These are phyloP conservation scores for Silene conica DNA, from an alignment of 148 eudicot species.

Conservation along the genomic window DNA sequence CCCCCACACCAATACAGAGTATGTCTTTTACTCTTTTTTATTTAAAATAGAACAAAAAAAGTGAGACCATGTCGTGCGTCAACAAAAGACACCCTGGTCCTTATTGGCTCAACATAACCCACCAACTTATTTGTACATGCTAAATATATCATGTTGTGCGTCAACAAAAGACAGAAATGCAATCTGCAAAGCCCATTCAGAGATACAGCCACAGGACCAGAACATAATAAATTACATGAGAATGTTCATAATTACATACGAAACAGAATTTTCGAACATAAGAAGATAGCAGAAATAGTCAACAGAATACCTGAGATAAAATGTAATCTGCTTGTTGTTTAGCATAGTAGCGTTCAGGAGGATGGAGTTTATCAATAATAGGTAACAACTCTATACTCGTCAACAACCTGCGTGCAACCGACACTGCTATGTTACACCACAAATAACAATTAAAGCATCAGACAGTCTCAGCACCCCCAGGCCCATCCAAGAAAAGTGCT, in stretches of 20 bases:
- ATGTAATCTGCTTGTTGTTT: conserved; percentile 95
- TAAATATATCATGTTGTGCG: no score
- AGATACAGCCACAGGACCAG: background rate
- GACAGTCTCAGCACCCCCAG: background rate
- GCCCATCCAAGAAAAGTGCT: background rate
- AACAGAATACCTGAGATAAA: conserved; percentile 65
- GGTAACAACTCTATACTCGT: conserved; percentile 68
- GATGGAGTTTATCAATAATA: conserved; percentile 83
- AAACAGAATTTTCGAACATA: background rate
- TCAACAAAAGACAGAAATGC: no score
- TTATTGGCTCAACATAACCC: background rate
- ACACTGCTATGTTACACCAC: background rate
- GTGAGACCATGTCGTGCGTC: background rate
- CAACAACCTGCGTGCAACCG: conserved; percentile 46
- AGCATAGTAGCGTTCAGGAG: conserved; percentile 84
- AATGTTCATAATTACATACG: background rate
- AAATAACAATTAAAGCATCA: background rate
- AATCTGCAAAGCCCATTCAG: background rate
- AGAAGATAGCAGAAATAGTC: background rate
- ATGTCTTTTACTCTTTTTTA: no score
- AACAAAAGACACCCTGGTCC: background rate
- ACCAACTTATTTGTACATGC: background rate
- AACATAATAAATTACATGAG: background rate
- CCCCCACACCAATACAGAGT: no score
- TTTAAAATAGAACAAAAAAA: background rate